These are phyloP conservation scores for Zymoseptoria brevis DNA, from an alignment of 2,329 filamentous ascomycete species.

Conservation along the genomic window DNA sequence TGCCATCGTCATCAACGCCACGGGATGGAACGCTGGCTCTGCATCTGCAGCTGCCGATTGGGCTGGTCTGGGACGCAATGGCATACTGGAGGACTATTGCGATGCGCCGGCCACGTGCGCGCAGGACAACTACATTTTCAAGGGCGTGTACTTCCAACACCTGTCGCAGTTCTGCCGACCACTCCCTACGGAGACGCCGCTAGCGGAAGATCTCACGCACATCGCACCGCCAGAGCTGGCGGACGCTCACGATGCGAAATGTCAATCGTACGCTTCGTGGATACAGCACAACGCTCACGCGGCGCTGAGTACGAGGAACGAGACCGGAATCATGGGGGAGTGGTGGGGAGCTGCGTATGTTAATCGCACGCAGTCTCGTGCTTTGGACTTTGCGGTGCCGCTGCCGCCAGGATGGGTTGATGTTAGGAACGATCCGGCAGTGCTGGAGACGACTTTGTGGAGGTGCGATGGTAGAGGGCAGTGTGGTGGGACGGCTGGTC, in stretches of 20 bases:
- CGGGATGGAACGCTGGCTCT: constrained; percentile 53
- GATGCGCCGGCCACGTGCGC: constrained; percentile 69
- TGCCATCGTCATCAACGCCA: constrained; percentile 64
- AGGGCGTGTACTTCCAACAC: constrained; percentile 93
- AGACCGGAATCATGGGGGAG: constrained; percentile 64
- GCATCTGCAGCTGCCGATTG: constrained; percentile 38
- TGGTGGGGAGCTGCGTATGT: constrained; percentile 62
- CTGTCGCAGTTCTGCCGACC: constrained; percentile 69
- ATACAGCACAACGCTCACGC: constrained; percentile 69
- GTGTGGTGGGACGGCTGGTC: not conserved
- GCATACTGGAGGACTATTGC: constrained; percentile 77
- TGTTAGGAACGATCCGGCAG: constrained; percentile 36
- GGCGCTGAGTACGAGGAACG: constrained; percentile 61
- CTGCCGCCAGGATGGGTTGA: constrained; percentile 42
- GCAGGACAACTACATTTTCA: constrained; percentile 84
- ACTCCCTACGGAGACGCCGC: constrained; percentile 39
- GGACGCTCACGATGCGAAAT: constrained; percentile 50
- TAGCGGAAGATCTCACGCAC: constrained; percentile 39
- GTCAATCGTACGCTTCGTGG: constrained; percentile 63
- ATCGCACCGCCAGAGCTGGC: constrained; percentile 28
- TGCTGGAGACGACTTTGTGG: constrained; percentile 18
- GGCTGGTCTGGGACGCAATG: constrained; percentile 68
- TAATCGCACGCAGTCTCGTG: constrained; percentile 16
- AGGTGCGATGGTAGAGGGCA: constrained; percentile 12
- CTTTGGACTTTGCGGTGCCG: constrained; percentile 12